Evolutionary conservation across 129 eudicot species (phyloP).

Genomic region (Glebionis coronaria): DNA sequence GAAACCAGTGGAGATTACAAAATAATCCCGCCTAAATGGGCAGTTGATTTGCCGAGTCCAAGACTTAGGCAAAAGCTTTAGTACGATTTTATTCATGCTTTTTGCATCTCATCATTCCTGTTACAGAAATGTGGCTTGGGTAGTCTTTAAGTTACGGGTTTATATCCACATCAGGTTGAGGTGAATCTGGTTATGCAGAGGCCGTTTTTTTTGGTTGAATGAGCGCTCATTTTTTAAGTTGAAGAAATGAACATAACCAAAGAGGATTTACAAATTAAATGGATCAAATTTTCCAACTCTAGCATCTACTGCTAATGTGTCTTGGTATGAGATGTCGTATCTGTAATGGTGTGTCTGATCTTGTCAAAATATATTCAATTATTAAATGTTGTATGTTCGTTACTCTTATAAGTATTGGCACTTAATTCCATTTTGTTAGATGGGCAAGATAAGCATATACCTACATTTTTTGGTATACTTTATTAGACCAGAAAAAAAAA

Average conservation of each 20-base stretch:
- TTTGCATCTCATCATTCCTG: conserved; percentile 4
- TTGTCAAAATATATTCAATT: not conserved
- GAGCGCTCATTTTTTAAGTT: too few species aligned
- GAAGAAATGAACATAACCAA: too few species aligned
- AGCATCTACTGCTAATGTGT: not conserved
- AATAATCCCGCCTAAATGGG: conserved; percentile 71
- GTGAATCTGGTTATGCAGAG: too few species aligned
- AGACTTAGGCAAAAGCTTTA: conserved; percentile 45
- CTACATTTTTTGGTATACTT: too few species aligned
- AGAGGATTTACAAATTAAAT: too few species aligned
- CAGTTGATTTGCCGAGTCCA: conserved; percentile 41
- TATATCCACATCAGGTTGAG: not conserved
- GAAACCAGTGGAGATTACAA: conserved; percentile 45
- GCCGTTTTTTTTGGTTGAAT: too few species aligned
- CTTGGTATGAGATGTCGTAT: too few species aligned
- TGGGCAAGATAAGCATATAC: too few species aligned
- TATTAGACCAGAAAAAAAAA: too few species aligned
- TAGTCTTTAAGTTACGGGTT: too few species aligned
- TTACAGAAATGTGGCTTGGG: not conserved
- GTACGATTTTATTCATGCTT: conserved; percentile 10
- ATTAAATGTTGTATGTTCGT: not conserved
- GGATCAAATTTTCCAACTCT: not conserved
- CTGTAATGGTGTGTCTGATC: not conserved
- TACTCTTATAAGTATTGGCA: not conserved
- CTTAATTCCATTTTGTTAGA: not conserved